Conservation (phyloP, 2,329 filamentous ascomycete genomes). For the Aspergillus eucalypticola region DNA sequence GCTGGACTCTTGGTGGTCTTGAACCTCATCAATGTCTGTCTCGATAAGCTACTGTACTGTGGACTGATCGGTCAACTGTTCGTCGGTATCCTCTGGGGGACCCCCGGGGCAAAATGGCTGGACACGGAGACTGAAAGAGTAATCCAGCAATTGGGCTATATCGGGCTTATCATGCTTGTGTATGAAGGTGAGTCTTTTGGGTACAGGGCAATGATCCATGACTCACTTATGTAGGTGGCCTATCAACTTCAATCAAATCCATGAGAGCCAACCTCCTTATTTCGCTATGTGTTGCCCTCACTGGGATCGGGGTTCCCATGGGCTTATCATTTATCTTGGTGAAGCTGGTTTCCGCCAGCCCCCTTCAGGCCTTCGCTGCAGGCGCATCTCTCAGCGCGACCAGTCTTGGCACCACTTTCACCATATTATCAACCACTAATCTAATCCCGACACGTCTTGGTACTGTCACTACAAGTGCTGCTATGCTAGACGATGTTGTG, state of each 20-base stretch:
- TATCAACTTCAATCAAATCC: slow-evolving; percentile 43
- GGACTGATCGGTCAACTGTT: slow-evolving; percentile 72
- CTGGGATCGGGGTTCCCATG: slow-evolving; percentile 66
- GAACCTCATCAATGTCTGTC: slow-evolving; percentile 57
- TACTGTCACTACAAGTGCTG: slow-evolving; percentile 67
- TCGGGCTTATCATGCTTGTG: slow-evolving; percentile 71
- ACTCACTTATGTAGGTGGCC: slow-evolving; percentile 16
- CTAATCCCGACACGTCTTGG: slow-evolving; percentile 58
- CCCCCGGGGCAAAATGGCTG: slow-evolving; percentile 65
- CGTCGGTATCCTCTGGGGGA: slow-evolving; percentile 69
- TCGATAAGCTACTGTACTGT: slow-evolving; percentile 66
- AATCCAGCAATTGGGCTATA: slow-evolving; percentile 68
- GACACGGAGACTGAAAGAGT: slow-evolving; percentile 52
- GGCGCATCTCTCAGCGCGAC: slow-evolving; percentile 74
- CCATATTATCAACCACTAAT: slow-evolving; percentile 62
- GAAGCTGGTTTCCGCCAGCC: slow-evolving; percentile 50
- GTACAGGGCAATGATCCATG: background rate
- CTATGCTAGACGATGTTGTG: slow-evolving; percentile 80
- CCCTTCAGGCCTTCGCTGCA: slow-evolving; percentile 68
- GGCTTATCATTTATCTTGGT: slow-evolving; percentile 64
- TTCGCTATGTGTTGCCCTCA: slow-evolving; percentile 63
- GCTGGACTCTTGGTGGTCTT: slow-evolving; percentile 64
- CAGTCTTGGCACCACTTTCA: slow-evolving; percentile 70
- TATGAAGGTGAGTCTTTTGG: slow-evolving; percentile 59
- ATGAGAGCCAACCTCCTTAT: slow-evolving; percentile 63